These are phyloP conservation scores for Actinomucor elegans DNA, from an alignment of 371 early-diverging fungal species.

Conservation along the genomic window DNA sequence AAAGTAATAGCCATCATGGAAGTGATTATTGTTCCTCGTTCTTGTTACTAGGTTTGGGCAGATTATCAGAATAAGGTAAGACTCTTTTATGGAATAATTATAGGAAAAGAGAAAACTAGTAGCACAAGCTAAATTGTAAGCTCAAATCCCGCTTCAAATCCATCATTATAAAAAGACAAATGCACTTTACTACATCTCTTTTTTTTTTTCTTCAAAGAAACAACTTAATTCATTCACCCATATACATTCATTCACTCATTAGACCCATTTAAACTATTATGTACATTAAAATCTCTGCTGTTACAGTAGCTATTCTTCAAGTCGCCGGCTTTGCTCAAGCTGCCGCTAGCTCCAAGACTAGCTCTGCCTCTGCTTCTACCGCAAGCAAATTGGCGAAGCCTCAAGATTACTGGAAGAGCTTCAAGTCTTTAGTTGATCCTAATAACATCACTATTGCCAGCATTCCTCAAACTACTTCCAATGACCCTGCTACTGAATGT, in stretches of 20 bases:
- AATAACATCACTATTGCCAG: slow-evolving; percentile 15
- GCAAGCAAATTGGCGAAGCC: slow-evolving; percentile 14
- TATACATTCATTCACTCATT: slow-evolving; percentile 9
- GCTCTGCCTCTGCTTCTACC: slow-evolving; percentile 3
- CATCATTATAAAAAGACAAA: not conserved
- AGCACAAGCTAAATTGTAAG: slow-evolving; percentile 19
- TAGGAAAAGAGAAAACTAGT: slow-evolving; percentile 11
- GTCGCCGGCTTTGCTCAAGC: slow-evolving; percentile 20
- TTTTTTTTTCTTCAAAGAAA: not conserved
- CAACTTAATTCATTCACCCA: not conserved
- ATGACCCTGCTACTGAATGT: slow-evolving; percentile 14
- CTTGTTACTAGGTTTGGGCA: slow-evolving; percentile 13
- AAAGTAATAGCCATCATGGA: too few species aligned
- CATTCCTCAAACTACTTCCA: slow-evolving; percentile 26
- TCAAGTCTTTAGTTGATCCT: slow-evolving; percentile 21
- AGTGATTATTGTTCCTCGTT: too few species aligned
- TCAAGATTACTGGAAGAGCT: slow-evolving; percentile 24
- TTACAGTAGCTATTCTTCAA: slow-evolving; percentile 21
- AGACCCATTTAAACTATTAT: slow-evolving; percentile 6
- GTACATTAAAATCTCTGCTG: slow-evolving; percentile 18
- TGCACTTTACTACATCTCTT: not conserved
- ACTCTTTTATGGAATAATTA: not conserved
- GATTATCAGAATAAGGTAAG: slow-evolving; percentile 23
- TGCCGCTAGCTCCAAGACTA: slow-evolving; percentile 1
- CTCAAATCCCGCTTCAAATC: slow-evolving; percentile 13